Base-by-base conservation (phyloP, 1,139 yeast species). In the Ashbya aceris region DNA sequence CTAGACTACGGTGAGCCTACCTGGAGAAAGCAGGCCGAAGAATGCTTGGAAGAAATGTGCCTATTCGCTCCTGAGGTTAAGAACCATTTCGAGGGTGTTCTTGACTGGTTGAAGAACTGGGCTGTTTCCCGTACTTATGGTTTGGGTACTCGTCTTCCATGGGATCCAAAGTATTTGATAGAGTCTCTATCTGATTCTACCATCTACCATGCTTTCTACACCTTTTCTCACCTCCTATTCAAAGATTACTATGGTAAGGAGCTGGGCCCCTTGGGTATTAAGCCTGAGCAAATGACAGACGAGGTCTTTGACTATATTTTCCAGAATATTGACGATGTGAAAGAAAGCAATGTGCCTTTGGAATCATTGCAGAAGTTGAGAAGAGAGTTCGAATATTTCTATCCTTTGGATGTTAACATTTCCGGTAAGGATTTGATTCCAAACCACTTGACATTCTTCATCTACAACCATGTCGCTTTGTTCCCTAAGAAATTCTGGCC, bases 91-190 rank as follows among this genome's bases (percentile, higher is more conserved):
- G 96, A 89, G 67, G 91, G 89, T 66, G 95, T 85, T 45, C 73
- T 93, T 54, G 94, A 83, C 53, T 93, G 99, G 99, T 77, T 93
- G 61, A 85, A 83, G 69, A 89, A 87, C 70, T 93, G 99, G 99
- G 98, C 99, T 41, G 85, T 93, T 49, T 85, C 95, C 46, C 84
- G 98, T 73, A 82, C 94, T 49, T 93, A 85, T 56, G 99, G 98
- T 62, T 74, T 93, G 54, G 99, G 99, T 63, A 81, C 97, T 46
- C 81, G 73, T 64, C 77, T 93, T 53, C 99, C 99, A 48, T 93
- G 99, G 99, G 99, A 93, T 68, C 81, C 83, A 53, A 81, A 81
- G 64, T 89, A 83, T 61, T 76, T 93, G 60, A 91, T 93, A 45
- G 99, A 93, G 68, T 87, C 96, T 14, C 74, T 93, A 54, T 84